Evolutionary conservation across 108 stramenopile species (phyloP).

Genomic region (Fragilariopsis cylindrus): DNA sequence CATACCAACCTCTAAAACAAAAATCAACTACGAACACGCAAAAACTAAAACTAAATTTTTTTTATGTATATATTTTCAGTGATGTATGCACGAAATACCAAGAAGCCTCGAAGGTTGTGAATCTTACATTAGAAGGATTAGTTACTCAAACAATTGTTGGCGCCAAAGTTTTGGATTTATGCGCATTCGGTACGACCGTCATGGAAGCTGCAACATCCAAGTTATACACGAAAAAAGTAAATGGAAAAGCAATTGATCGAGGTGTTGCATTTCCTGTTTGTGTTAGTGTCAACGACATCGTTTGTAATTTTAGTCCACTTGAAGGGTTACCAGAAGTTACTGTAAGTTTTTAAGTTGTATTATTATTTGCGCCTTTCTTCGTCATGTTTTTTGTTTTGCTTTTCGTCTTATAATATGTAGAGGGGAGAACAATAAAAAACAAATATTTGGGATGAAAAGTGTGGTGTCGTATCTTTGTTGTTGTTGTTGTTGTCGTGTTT

Average conservation of each 20-base stretch:
- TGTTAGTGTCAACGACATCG: conserved; percentile 97
- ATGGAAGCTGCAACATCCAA: conserved; percentile 65
- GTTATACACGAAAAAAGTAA: conserved; percentile 87
- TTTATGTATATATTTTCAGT: conserved; percentile 26
- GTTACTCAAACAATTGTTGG: conserved; percentile 89
- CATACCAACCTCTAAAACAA: no score
- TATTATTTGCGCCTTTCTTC: background rate
- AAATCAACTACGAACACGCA: no score
- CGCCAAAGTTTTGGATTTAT: conserved; percentile 89
- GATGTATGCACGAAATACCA: conserved; percentile 99
- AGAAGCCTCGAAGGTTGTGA: conserved; percentile 97
- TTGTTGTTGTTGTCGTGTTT: background rate
- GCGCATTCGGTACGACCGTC: conserved; percentile 83
- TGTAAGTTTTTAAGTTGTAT: conserved; percentile 46
- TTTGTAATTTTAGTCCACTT: conserved; percentile 97
- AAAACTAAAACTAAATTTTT: no score
- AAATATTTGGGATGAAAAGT: background rate
- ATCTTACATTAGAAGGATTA: conserved; percentile 89
- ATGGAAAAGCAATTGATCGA: conserved; percentile 85
- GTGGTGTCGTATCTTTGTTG: background rate
- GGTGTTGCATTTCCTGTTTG: conserved; percentile 99
- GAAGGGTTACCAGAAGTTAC: conserved; percentile 67
- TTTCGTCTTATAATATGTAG: no score
- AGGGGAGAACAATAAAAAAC: background rate
- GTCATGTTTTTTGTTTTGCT: conserved; percentile 1